These are phyloP conservation scores for Scheffersomyces segobiensis DNA, from an alignment of 1,139 yeast genomes.

Conservation along the genomic window DNA sequence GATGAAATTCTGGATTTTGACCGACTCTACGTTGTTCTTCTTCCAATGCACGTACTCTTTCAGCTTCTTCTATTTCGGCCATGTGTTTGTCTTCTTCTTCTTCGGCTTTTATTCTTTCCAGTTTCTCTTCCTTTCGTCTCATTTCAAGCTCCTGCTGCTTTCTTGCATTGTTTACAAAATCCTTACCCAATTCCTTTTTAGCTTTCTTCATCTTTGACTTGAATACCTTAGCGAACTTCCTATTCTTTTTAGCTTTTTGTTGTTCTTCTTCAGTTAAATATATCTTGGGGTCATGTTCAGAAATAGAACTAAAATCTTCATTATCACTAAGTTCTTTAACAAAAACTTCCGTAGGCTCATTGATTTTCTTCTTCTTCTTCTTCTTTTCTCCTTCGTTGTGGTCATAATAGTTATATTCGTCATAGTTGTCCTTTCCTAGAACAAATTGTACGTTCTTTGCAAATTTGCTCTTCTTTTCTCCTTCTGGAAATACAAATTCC, in stretches of 20 bases:
- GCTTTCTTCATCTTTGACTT: conserved; percentile 26
- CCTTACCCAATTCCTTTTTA: conserved; percentile 33
- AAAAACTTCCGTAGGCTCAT: conserved; percentile 6
- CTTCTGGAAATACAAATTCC: conserved; percentile 40
- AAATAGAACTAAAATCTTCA: conserved; percentile 1
- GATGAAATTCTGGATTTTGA: conserved; percentile 29
- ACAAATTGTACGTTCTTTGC: conserved; percentile 30
- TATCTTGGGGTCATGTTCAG: background rate
- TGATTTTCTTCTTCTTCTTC: conserved; percentile 7
- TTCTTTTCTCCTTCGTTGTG: conserved; percentile 13
- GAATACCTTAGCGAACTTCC: conserved; percentile 25
- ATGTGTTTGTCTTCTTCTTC: conserved; percentile 1
- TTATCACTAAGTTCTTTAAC: conserved; percentile 7
- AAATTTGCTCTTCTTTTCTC: conserved; percentile 22
- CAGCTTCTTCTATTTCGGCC: conserved; percentile 3
- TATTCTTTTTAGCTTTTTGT: conserved; percentile 21
- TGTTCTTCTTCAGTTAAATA: conserved; percentile 6
- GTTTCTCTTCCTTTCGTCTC: conserved; percentile 16
- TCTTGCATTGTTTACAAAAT: conserved; percentile 28
- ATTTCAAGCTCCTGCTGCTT: conserved; percentile 20
- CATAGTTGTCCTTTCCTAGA: conserved; percentile 34
- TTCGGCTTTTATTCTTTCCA: conserved; percentile 4
- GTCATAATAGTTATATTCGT: conserved; percentile 39
- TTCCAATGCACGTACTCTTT: background rate
- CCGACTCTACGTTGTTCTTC: conserved; percentile 4